Evolutionary conservation across 164 flowering plant genomes (phyloP).

Genomic region (Vitis labrusca): DNA sequence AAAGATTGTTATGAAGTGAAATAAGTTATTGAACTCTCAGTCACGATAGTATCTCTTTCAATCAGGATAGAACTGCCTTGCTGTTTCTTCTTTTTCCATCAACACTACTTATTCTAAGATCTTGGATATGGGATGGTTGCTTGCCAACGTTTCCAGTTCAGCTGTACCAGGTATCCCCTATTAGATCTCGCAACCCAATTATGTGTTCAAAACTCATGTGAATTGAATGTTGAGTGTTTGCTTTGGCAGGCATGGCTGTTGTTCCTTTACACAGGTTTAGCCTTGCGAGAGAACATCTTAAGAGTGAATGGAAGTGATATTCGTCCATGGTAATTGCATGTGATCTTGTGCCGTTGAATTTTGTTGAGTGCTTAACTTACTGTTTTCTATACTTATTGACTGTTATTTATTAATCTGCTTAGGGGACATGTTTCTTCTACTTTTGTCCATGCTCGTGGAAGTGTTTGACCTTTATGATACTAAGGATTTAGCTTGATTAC

Average conservation of each 20-base stretch:
- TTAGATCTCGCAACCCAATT: background rate
- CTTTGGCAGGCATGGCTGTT: conserved; percentile 83
- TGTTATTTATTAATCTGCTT: no score
- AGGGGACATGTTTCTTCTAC: no score
- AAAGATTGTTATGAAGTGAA: background rate
- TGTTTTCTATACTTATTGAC: background rate
- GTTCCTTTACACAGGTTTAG: conserved; percentile 88
- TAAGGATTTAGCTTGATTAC: no score
- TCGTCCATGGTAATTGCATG: conserved; percentile 76
- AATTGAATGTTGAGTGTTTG: conserved; percentile 8
- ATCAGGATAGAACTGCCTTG: conserved; percentile 88
- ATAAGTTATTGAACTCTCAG: background rate
- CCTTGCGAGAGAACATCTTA: conserved; percentile 88
- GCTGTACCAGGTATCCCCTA: conserved; percentile 70
- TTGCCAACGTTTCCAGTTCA: conserved; percentile 95
- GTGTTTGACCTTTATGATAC: no score
- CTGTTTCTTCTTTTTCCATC: conserved; percentile 85
- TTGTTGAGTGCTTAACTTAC: background rate
- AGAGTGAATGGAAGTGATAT: conserved; percentile 96
- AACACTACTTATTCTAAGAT: conserved; percentile 57
- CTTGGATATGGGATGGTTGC: conserved; percentile 84
- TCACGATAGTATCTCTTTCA: conserved; percentile 4
- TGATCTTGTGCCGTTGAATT: conserved; percentile 2
- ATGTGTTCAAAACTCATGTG: background rate
- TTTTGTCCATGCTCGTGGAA: no score